Percentiles rank a stretch among this genome's conserved stretches.
phyloP scores from a whole-genome alignment of 805 yeast species.

The Wickerhamiella occidentalis region DNA sequence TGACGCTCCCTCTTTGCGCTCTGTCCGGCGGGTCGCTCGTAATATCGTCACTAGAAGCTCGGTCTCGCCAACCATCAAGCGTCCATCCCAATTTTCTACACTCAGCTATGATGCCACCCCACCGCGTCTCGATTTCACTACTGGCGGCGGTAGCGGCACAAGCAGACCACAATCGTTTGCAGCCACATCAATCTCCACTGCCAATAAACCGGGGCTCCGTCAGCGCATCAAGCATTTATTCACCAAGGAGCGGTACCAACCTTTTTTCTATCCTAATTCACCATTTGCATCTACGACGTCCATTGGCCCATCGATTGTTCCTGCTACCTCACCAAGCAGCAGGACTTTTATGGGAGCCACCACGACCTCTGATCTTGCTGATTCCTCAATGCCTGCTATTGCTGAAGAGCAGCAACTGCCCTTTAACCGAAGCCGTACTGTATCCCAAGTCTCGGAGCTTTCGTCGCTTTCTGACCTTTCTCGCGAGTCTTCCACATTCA shows the following conservation, averaged over 20 bases:
- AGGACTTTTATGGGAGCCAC: neutral
- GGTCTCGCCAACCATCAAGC: slow-evolving; percentile 1
- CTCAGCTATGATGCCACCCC: slow-evolving; percentile 3
- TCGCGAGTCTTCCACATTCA: slow-evolving; percentile 4
- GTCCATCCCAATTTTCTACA: neutral
- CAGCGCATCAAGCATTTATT: neutral
- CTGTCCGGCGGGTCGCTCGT: slow-evolving; percentile 13
- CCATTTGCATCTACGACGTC: neutral
- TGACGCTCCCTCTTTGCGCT: slow-evolving; percentile 11
- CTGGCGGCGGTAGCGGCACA: neutral
- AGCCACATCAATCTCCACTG: neutral
- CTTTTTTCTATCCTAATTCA: neutral
- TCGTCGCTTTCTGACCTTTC: slow-evolving; percentile 8
- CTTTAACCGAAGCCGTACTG: slow-evolving; percentile 1
- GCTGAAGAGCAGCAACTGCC: slow-evolving; percentile 6
- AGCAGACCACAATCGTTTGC: neutral
- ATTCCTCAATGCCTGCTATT: slow-evolving; percentile 7
- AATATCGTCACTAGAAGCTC: slow-evolving; percentile 7
- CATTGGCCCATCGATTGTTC: neutral
- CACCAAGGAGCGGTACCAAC: neutral
- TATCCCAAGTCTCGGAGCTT: slow-evolving; percentile 3
- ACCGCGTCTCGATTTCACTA: neutral
- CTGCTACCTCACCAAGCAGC: neutral
- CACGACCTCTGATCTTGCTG: neutral
- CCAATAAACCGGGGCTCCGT: neutral